phyloP scores from a whole-genome alignment of 768 basidiomycete species.

The Mycena epipterygia region DNA sequence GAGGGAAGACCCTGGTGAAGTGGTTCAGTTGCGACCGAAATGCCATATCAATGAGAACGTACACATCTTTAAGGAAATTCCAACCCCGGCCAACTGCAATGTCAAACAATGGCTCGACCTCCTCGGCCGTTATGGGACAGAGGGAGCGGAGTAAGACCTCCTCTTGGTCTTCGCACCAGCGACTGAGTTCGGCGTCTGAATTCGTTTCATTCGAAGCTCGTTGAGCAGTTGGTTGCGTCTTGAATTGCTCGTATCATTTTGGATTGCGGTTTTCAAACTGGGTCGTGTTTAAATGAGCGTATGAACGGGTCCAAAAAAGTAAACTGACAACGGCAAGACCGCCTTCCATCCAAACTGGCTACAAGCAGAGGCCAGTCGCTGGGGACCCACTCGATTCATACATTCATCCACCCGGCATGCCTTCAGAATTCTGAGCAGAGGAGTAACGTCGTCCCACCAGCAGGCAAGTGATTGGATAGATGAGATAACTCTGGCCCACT shows the following conservation, averaged over 20 bases:
- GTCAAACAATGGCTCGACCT: background rate
- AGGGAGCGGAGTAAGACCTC: background rate
- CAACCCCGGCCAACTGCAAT: background rate
- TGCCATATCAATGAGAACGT: background rate
- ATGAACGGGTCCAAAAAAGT: too few species aligned
- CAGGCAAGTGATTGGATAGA: background rate
- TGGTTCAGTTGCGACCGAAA: too few species aligned
- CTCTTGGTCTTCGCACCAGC: background rate
- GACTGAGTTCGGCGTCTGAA: background rate
- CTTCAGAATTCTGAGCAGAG: constrained; percentile 14
- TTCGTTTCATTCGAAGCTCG: background rate
- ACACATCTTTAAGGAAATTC: background rate
- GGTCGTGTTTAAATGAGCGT: too few species aligned
- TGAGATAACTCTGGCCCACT: background rate
- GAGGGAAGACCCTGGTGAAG: background rate
- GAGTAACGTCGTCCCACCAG: constrained; percentile 14
- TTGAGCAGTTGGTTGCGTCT: background rate
- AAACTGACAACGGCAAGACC: too few species aligned
- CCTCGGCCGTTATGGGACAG: background rate
- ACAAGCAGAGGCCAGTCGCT: too few species aligned
- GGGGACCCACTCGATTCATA: too few species aligned
- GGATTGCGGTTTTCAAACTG: background rate
- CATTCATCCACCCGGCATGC: constrained; percentile 2
- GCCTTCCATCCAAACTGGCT: too few species aligned
- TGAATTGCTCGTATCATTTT: background rate